phyloP scores from a whole-genome alignment of 202 grass and related monocot species.

The Sporobolus alterniflorus region DNA sequence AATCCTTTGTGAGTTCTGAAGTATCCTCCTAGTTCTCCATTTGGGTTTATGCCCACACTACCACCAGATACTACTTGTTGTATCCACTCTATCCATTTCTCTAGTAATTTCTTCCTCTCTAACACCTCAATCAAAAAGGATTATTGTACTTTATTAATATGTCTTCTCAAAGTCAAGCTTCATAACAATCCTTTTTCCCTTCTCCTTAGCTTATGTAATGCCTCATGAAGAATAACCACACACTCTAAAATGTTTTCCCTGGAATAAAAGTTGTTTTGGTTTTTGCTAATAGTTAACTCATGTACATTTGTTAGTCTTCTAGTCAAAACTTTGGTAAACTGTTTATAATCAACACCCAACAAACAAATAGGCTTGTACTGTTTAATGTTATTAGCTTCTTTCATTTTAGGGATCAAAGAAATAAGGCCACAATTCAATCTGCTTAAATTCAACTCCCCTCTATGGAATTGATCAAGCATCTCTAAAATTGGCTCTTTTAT shows the following conservation, averaged over 20 bases:
- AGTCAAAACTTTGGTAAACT: background rate
- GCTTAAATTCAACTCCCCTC: background rate
- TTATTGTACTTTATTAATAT: background rate
- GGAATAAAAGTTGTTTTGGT: background rate
- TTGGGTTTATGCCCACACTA: background rate
- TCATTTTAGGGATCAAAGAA: background rate
- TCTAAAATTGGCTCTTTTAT: background rate
- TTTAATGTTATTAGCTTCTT: background rate
- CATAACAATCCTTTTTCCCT: too few relatives aligned
- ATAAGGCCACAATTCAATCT: background rate
- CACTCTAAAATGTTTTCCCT: too few relatives aligned
- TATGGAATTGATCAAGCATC: too few relatives aligned
- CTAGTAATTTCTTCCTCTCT: accelerated
- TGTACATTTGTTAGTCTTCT: background rate
- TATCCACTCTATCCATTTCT: background rate
- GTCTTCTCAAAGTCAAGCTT: background rate
- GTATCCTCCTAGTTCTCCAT: background rate
- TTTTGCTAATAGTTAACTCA: background rate
- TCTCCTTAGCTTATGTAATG: too few relatives aligned
- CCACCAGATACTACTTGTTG: accelerated
- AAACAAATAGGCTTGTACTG: background rate
- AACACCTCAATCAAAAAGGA: background rate
- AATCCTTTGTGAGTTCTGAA: background rate
- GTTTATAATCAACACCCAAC: background rate
- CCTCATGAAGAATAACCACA: too few relatives aligned